phyloP scores from a whole-genome alignment of 2,329 filamentous ascomycete genomes.

The Acrocalymma vagum region DNA sequence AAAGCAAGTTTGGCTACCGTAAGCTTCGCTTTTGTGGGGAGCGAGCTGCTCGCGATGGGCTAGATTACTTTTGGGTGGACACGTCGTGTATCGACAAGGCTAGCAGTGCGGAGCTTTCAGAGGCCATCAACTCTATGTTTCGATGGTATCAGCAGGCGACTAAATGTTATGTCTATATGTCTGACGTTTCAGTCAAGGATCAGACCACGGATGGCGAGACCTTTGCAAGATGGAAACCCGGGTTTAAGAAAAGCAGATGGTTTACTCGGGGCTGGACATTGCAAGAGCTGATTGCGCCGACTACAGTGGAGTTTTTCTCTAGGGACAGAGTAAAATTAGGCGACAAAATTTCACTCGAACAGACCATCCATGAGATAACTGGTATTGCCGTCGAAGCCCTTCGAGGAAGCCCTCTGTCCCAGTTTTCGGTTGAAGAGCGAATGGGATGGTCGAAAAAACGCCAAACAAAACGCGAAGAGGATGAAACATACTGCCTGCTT shows the following conservation, averaged over 20 bases:
- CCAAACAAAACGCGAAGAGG: constrained; percentile 31
- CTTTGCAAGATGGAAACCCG: constrained; percentile 23
- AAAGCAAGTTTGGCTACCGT: not conserved
- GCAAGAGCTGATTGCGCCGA: constrained; percentile 16
- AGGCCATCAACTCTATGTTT: constrained; percentile 20
- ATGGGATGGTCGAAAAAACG: constrained; percentile 26
- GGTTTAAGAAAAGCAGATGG: constrained; percentile 21
- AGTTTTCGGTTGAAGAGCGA: constrained; percentile 28
- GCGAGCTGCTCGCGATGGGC: not conserved
- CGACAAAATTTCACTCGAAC: constrained; percentile 19
- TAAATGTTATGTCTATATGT: constrained; percentile 27
- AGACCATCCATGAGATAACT: constrained; percentile 22
- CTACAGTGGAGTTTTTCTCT: constrained; percentile 23
- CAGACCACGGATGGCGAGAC: constrained; percentile 5
- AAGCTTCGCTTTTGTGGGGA: too few relatives aligned
- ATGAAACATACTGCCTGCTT: constrained; percentile 33
- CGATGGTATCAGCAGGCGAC: constrained; percentile 22
- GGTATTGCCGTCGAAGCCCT: constrained; percentile 21
- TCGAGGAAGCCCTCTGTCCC: constrained; percentile 17
- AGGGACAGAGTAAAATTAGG: constrained; percentile 13
- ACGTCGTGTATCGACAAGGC: constrained; percentile 18
- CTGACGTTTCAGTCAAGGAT: constrained; percentile 18
- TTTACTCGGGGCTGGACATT: constrained; percentile 23
- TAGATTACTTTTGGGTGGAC: constrained; percentile 13
- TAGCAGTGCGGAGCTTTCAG: constrained; percentile 1